Evolutionary conservation across 2,329 filamentous ascomycete genomes (phyloP).

Genomic region (Curvularia verruculosa): DNA sequence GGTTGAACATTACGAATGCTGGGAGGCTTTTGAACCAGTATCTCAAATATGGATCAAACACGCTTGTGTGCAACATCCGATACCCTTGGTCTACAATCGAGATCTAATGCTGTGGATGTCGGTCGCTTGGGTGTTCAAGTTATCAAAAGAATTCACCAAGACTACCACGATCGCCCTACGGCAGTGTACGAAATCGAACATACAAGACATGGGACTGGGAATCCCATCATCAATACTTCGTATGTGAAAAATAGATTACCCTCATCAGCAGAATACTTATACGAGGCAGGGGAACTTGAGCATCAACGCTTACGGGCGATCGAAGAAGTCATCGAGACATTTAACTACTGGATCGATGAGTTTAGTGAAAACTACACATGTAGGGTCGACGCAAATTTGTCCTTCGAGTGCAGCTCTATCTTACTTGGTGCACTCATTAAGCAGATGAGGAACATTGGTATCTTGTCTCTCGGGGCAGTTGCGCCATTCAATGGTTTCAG

Average conservation of each 20-base stretch:
- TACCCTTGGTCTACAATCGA: constrained; percentile 19
- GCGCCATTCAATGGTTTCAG: constrained; percentile 18
- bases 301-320: not conserved
- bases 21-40: constrained; percentile 53
- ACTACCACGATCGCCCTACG: constrained; percentile 11
- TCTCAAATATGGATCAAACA: constrained; percentile 52
- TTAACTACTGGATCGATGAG: not conserved
- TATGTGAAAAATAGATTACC: not conserved
- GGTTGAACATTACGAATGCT: constrained; percentile 52
- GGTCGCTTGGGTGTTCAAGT: constrained; percentile 27
- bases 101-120: constrained; percentile 35
- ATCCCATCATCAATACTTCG: constrained; percentile 13
- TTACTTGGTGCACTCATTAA: constrained; percentile 28
- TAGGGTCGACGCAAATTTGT: not conserved
- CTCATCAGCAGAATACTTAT: not conserved
- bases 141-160: constrained; percentile 14
- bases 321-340: not conserved
- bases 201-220: constrained; percentile 17
- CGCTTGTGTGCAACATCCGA: constrained; percentile 3
- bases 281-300: not conserved
- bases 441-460: constrained; percentile 13
- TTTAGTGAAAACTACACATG: constrained; percentile 1
- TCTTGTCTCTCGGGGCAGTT: constrained; percentile 13
- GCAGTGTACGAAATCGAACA: constrained; percentile 1
- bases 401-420: constrained; percentile 20